Evolutionary conservation across 2,329 filamentous ascomycete species (phyloP).

Genomic region (Penicillium janthinellum): DNA sequence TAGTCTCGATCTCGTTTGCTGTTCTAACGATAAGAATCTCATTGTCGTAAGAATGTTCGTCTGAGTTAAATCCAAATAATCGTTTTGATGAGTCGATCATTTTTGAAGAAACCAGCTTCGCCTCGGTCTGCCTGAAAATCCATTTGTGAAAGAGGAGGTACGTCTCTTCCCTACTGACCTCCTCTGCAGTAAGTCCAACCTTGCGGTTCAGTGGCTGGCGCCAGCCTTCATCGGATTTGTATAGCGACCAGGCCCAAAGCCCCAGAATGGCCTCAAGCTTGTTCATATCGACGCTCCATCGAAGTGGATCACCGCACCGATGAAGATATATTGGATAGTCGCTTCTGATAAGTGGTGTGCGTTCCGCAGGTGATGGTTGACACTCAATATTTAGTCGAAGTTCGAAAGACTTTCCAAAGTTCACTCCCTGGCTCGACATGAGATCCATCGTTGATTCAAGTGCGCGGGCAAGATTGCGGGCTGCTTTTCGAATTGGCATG

Average conservation of each 20-base stretch:
- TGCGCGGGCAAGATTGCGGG: constrained; percentile 22
- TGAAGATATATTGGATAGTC: constrained; percentile 19
- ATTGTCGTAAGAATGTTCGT: constrained; percentile 6
- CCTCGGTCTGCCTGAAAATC: constrained; percentile 32
- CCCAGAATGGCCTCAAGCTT: constrained; percentile 38
- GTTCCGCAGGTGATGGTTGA: neutral
- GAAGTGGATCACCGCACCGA: constrained; percentile 23
- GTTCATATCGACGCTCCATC: constrained; percentile 29
- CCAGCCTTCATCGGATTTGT: constrained; percentile 24
- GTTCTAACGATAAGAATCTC: constrained; percentile 29
- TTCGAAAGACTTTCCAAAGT: constrained; percentile 3
- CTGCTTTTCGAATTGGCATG: constrained; percentile 31
- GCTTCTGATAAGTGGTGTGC: constrained; percentile 5
- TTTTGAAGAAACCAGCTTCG: constrained; percentile 21
- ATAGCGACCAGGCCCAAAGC: constrained; percentile 36
- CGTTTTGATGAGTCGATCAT: constrained; percentile 19
- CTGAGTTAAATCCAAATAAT: constrained; percentile 25
- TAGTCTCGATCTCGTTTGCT: constrained; percentile 24
- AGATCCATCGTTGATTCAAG: constrained; percentile 35
- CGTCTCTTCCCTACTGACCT: constrained; percentile 25
- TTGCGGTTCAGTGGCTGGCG: constrained; percentile 22
- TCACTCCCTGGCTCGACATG: constrained; percentile 27
- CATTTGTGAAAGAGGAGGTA: constrained; percentile 36
- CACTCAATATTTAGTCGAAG: constrained; percentile 28
- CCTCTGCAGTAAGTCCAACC: constrained; percentile 23